phyloP scores from a whole-genome alignment of 1,139 yeast genomes.

The Candida albicans region DNA sequence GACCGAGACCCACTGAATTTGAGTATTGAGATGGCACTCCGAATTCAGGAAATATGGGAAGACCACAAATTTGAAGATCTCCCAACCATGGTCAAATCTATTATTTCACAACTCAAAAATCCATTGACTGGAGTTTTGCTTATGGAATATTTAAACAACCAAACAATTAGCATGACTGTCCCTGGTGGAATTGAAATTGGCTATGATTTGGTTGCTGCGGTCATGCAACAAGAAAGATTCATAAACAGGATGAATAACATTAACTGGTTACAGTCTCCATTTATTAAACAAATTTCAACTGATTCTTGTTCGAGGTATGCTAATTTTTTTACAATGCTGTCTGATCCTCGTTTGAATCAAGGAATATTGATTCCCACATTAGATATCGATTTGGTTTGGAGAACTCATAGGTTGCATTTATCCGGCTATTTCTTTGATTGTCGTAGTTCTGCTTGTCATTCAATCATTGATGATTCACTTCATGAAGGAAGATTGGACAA shows the following conservation, averaged over 20 bases:
- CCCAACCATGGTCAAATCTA: background rate
- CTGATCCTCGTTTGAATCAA: slow-evolving; percentile 5
- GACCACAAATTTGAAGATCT: background rate
- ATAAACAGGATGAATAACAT: slow-evolving; percentile 29
- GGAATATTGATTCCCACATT: slow-evolving; percentile 34
- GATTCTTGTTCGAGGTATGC: slow-evolving; percentile 27
- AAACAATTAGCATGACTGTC: slow-evolving; percentile 23
- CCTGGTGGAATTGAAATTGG: slow-evolving; percentile 18
- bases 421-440: slow-evolving; percentile 25
- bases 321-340: slow-evolving; percentile 25
- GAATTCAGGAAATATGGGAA: slow-evolving; percentile 1
- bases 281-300: slow-evolving; percentile 19
- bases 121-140: slow-evolving; percentile 1
- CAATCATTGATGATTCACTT: slow-evolving; percentile 17
- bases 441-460: slow-evolving; percentile 9
- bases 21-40: slow-evolving; percentile 1
- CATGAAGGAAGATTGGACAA: slow-evolving; percentile 15
- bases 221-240: slow-evolving; percentile 32
- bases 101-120: background rate
- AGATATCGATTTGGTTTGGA: slow-evolving; percentile 44
- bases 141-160: slow-evolving; percentile 18
- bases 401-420: slow-evolving; percentile 36
- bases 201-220: slow-evolving; percentile 34
- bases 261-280: slow-evolving; percentile 30
- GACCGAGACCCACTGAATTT: slow-evolving; percentile 3